These are phyloP conservation scores for Geopyxis carbonaria DNA, from an alignment of 495 filamentous ascomycete species.

Conservation along the genomic window DNA sequence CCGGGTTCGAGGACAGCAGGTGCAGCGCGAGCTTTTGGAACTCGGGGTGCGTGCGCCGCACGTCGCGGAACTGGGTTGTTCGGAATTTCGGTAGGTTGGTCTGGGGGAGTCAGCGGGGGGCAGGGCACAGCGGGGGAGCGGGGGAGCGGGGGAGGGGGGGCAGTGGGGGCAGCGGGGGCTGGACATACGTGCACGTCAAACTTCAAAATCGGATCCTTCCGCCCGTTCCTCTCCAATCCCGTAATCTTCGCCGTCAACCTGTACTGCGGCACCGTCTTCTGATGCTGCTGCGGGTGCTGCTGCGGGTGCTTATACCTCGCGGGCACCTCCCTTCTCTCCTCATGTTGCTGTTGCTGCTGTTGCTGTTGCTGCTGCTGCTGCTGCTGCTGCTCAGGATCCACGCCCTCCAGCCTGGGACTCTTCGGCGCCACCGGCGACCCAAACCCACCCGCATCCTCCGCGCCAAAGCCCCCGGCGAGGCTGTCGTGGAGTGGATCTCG, in stretches of 20 bases:
- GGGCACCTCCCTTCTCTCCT: constrained; percentile 6
- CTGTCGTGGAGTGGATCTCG: constrained; percentile 4
- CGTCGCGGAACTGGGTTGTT: constrained; percentile 94
- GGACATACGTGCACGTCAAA: constrained; percentile 88
- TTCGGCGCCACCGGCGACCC: background rate
- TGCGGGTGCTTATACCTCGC: constrained; percentile 1
- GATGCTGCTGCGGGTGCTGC: constrained; percentile 1
- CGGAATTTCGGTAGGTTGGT: constrained; percentile 95
- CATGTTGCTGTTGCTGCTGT: constrained; percentile 8
- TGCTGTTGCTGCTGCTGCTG: constrained; percentile 9
- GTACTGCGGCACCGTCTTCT: constrained; percentile 38
- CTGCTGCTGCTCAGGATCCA: constrained; percentile 3
- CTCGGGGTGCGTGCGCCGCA: constrained; percentile 85
- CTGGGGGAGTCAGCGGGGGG: constrained; percentile 32
- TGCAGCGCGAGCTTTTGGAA: constrained; percentile 91
- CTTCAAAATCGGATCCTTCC: constrained; percentile 84
- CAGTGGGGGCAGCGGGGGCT: constrained; percentile 3
- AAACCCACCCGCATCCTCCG: constrained; percentile 7
- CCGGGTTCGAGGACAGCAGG: constrained; percentile 85
- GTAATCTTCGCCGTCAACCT: constrained; percentile 89
- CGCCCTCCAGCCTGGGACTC: constrained; percentile 1
- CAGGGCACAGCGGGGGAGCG: too few relatives aligned
- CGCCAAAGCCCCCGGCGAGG: constrained; percentile 6
- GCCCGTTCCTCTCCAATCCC: constrained; percentile 74
- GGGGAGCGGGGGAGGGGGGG: background rate